A percentile compares a stretch with the other conserved stretches of the same genome.
phyloP scores from a whole-genome alignment of 805 yeast species.

The Cyberlindnera americana region DNA sequence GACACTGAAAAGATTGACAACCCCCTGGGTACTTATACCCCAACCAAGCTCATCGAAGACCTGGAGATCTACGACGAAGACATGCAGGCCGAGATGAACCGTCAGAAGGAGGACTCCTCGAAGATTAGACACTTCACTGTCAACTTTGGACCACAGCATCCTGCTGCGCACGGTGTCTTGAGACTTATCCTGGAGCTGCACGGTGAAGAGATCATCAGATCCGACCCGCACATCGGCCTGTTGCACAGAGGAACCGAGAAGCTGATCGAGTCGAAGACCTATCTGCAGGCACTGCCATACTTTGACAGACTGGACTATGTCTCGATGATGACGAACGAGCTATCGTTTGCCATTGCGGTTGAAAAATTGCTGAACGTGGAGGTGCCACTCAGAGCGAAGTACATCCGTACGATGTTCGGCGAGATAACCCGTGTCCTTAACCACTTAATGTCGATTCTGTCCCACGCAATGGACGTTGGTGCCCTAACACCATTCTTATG shows the following conservation, averaged over 20 bases:
- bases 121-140: constrained; percentile 84
- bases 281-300: constrained; percentile 84
- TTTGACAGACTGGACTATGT: constrained; percentile 85
- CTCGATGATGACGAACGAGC: constrained; percentile 88
- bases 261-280: constrained; percentile 80
- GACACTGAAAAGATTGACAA: constrained; percentile 32
- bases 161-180: constrained; percentile 92
- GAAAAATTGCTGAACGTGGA: constrained; percentile 82
- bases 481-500: constrained; percentile 90
- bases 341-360: constrained; percentile 77
- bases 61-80: constrained; percentile 38
- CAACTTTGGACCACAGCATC: constrained; percentile 92
- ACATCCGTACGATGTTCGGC: constrained; percentile 80
- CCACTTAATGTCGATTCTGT: constrained; percentile 80
- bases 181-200: constrained; percentile 80
- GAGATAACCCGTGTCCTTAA: constrained; percentile 81
- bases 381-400: constrained; percentile 80
- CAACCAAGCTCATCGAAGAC: constrained; percentile 28
- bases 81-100: constrained; percentile 26
- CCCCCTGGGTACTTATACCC: constrained; percentile 37
- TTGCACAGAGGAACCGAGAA: constrained; percentile 88
- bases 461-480: constrained; percentile 94
- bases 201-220: constrained; percentile 83
- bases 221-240: constrained; percentile 87
- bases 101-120: constrained; percentile 19